Conservation (phyloP, 495 filamentous ascomycete genomes). For the Darksidea phi region DNA sequence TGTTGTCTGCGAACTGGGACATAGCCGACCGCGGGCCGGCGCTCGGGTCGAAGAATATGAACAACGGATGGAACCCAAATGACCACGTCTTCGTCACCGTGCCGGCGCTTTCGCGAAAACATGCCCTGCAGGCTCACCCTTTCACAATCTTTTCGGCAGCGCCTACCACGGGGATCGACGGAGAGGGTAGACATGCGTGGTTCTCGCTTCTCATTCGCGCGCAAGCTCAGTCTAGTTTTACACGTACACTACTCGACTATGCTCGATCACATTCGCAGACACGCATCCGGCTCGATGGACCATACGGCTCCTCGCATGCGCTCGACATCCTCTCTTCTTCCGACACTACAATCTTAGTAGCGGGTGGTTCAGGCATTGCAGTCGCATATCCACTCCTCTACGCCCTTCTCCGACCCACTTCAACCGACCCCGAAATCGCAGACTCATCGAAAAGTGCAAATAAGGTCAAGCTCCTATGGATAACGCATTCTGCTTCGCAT, state of each 20-base stretch:
- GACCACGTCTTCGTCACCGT: slow-evolving; percentile 61
- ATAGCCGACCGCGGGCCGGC: slow-evolving; percentile 1
- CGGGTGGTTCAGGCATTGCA: slow-evolving; percentile 63
- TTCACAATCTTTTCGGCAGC: slow-evolving; percentile 61
- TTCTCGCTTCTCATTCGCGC: slow-evolving; percentile 57
- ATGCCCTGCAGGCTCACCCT: slow-evolving; percentile 56
- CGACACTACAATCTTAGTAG: slow-evolving; percentile 53
- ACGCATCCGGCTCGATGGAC: slow-evolving; percentile 52
- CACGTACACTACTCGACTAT: slow-evolving; percentile 53
- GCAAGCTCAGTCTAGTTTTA: slow-evolving; percentile 54
- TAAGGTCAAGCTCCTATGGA: slow-evolving; percentile 58
- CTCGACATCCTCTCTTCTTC: slow-evolving; percentile 46
- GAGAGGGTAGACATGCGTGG: slow-evolving; percentile 40
- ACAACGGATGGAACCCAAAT: slow-evolving; percentile 54
- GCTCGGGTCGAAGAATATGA: slow-evolving; percentile 37
- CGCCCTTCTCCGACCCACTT: slow-evolving; percentile 30
- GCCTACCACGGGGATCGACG: slow-evolving; percentile 18
- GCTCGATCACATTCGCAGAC: slow-evolving; percentile 44
- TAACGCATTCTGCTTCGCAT: slow-evolving; percentile 53
- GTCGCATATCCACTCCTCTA: slow-evolving; percentile 56
- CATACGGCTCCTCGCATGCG: slow-evolving; percentile 56
- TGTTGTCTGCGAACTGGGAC: slow-evolving; percentile 46
- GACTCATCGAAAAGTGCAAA: background rate
- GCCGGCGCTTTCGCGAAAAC: slow-evolving; percentile 48
- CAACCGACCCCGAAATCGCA: slow-evolving; percentile 4